These are phyloP conservation scores for Notholithocarpus densiflorus DNA, from an alignment of 306 rosid genomes.

Conservation along the genomic window DNA sequence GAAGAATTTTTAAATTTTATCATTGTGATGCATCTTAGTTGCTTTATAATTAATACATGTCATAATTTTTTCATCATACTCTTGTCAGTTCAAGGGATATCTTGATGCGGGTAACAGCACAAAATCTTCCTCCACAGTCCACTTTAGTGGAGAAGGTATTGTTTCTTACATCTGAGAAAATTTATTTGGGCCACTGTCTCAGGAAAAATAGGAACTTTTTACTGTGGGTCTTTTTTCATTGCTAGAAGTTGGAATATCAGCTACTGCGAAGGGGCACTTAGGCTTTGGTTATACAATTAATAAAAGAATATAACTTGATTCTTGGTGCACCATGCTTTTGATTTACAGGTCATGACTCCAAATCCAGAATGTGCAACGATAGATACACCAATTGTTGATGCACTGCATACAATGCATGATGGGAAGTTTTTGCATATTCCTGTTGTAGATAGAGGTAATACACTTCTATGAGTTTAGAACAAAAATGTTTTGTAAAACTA, in stretches of 20 bases:
- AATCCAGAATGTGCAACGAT: conserved; percentile 83
- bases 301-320: background rate
- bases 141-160: conserved; percentile 87
- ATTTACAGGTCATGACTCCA: conserved; percentile 82
- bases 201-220: background rate
- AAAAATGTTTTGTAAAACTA: background rate
- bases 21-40: background rate
- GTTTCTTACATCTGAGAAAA: conserved; percentile 15
- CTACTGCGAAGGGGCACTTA: background rate
- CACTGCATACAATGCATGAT: conserved; percentile 89
- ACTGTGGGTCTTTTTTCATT: background rate
- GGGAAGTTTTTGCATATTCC: conserved; percentile 95
- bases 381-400: conserved; percentile 93
- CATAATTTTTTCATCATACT: conserved; percentile 9
- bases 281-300: background rate
- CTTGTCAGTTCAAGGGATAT: conserved; percentile 82
- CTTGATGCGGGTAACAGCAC: conserved; percentile 90
- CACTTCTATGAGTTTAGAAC: background rate
- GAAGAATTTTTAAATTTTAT: background rate
- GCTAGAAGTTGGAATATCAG: conserved; percentile 20
- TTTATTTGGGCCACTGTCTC: background rate
- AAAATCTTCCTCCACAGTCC: conserved; percentile 62
- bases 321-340: conserved; percentile 4
- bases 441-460: conserved; percentile 74
- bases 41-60: background rate